Base-by-base conservation (phyloP, 257 asterid genomes). In the Nicotiana benthamiana region DNA sequence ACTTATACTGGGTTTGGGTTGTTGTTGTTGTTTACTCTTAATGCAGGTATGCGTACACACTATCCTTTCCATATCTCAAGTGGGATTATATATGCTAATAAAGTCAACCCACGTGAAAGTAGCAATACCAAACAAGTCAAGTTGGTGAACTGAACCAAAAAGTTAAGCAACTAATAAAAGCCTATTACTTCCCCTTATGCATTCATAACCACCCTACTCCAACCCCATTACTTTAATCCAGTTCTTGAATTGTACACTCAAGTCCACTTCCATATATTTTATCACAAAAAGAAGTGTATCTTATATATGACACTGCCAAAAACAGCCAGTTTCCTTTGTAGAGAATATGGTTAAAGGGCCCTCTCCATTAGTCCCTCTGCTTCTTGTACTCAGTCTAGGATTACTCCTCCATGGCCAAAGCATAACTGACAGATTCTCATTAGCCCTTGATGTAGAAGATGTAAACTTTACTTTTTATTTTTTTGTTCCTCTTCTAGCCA, bases 331-430 rank as follows among this genome's bases (percentile, higher is more conserved):
- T 82, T 20, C 75, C 82, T 52, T 76, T 60, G 40, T 11, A 77
- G 52, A 3, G 51, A 54, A 66, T 5, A 82, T 85, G 89, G 59
- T 85, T 30, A 82, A 81, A 32, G 97, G 90, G 78, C 96, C 96
- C 9, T 93, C 97, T 64, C 97, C 97, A 0, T 27, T 88, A 54
- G 75, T 89, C 81, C 96, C 96, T 54, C 88, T 89, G 30, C 84
- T 91, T 17, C 82, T 86, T 3, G 91, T 89, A 57, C 85, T 89
- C 54, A 87, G 90, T 74, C 65, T 91, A 54, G 93, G 93, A 80
- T 83, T 87, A 75, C 88, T 90, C 83, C 94, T 91, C 76, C 90
- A 87, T 11, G 92, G 94, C 24, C 88, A 82, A 43, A 67, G 85
- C 57, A 54, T 88, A 2, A 28, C 84, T 32, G 82, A 82, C 67